A percentile compares a stretch with the other conserved stretches of the same genome.
Conservation (phyloP, 2,329 filamentous ascomycete species). For the Fusarium sp. region DNA sequence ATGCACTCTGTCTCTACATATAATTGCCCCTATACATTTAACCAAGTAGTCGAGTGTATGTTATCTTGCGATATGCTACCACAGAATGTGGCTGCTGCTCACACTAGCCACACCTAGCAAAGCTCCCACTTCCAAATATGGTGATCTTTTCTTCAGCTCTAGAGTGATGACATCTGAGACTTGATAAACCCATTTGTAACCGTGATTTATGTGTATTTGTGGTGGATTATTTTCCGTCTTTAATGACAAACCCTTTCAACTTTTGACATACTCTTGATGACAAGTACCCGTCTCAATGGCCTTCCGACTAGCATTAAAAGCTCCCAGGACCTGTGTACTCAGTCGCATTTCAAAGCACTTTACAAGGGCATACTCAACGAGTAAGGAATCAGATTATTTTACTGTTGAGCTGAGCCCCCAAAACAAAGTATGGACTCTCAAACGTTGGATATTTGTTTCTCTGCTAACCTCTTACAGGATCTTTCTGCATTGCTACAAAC, state of each 20-base stretch:
- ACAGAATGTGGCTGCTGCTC: slow-evolving; percentile 1
- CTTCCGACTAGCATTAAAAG: slow-evolving; percentile 25
- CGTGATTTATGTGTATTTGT: background rate
- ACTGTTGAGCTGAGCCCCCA: slow-evolving; percentile 33
- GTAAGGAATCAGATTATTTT: slow-evolving; percentile 26
- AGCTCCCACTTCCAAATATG: slow-evolving; percentile 1
- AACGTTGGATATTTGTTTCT: background rate
- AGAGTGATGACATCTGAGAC: slow-evolving; percentile 21
- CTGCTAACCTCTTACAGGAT: slow-evolving; percentile 28
- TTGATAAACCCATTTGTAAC: background rate
- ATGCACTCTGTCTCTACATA: no score
- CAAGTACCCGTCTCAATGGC: slow-evolving; percentile 33
- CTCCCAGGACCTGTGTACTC: slow-evolving; percentile 34
- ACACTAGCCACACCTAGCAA: slow-evolving; percentile 1
- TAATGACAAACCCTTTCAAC: background rate
- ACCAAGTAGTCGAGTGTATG: no score
- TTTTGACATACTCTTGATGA: no score
- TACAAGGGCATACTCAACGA: slow-evolving; percentile 38
- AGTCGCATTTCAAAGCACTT: slow-evolving; percentile 22
- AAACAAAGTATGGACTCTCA: slow-evolving; percentile 17
- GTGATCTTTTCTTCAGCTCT: background rate
- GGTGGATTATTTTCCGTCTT: background rate
- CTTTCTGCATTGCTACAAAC: slow-evolving; percentile 30
- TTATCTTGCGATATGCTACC: no score
- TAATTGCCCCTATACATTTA: no score